Evolutionary conservation across 257 asterid species (phyloP), one percentile per base, ranked within the genome.

Genomic region (Scutellaria galericulata): DNA sequence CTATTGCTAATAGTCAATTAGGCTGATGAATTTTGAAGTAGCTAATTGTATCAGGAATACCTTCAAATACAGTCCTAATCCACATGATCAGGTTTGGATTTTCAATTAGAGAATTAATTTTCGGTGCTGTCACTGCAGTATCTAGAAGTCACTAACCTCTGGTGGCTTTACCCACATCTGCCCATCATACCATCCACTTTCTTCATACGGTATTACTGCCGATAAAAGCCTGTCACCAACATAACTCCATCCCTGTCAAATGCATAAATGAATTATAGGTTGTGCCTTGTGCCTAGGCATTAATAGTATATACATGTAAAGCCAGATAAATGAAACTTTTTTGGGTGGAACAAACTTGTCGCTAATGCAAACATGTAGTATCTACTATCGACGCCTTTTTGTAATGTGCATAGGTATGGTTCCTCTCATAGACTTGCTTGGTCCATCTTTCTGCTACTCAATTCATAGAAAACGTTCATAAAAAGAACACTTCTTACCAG

Each of bases 101-200:
- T 50, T 66, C 58, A 66, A 24, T 61, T 18, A 60, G 6, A 58
- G n/a, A 22, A 20, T 9, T 59, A 13, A 46, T 12, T 18, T 50
- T 42, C 4, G 5, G 42, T 37, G 35, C 13, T 60, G 62, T 31
- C 24, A 76, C 31, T 58, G 37, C 0, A 53, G 0, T 37, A 51
- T 66, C 13, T 62, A 46, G 58, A 27, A 39, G 68, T 47, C 48
- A 44, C 88, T 64, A 53, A 90, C 97, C 92, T 93, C 97, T 9
- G 96, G 98, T 75, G 97, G 98, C 76, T 90, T 88, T 46, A 90
- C 98, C 97, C 98, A 90, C 96, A 93, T 89, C 79, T 90, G 98
- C 14, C 97, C 96, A 68, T 90, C 97, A 15, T 90, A 90, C 97
- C 98, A 89, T 66, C 97, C 98, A 14, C 81, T 93, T 82, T 90